phyloP scores from a whole-genome alignment of 345 rosid species.

The Boechera divaricarpa region DNA sequence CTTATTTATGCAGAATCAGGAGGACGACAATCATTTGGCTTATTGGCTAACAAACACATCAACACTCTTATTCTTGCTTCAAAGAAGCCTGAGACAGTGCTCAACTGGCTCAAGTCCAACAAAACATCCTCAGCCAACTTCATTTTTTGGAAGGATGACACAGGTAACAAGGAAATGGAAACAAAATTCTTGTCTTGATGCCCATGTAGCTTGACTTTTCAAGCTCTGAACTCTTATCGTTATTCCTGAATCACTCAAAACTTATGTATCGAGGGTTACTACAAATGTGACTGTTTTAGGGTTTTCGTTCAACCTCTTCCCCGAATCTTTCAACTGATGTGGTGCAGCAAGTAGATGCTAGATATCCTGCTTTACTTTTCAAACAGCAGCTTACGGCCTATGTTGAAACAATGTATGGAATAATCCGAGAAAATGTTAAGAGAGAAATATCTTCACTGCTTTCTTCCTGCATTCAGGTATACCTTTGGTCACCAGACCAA shows the following conservation, averaged over 20 bases:
- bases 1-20: conserved; percentile 67
- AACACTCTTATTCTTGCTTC: conserved; percentile 76
- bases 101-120: conserved; percentile 58
- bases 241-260: conserved; percentile 47
- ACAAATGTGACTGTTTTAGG: conserved; percentile 50
- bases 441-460: conserved; percentile 68
- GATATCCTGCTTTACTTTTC: conserved; percentile 97
- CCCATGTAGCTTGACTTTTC: conserved; percentile 30
- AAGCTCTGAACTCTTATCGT: conserved; percentile 45
- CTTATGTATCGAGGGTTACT: conserved; percentile 14
- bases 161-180: conserved; percentile 53
- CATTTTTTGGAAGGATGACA: conserved; percentile 89
- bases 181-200: conserved; percentile 3
- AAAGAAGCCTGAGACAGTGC: conserved; percentile 71
- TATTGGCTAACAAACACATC: conserved; percentile 95
- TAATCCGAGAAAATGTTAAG: conserved; percentile 86
- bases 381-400: conserved; percentile 96
- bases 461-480: conserved; percentile 79
- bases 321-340: conserved; percentile 62
- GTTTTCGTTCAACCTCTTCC: conserved; percentile 86
- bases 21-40: conserved; percentile 77
- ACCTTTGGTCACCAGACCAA: conserved; percentile 14
- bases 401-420: conserved; percentile 89
- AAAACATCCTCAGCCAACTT: conserved; percentile 74
- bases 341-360: conserved; percentile 87